Evolutionary conservation across 768 basidiomycete species (phyloP), one percentile per base, ranked within the genome.

Genomic region (Rubroboletus satanas): DNA sequence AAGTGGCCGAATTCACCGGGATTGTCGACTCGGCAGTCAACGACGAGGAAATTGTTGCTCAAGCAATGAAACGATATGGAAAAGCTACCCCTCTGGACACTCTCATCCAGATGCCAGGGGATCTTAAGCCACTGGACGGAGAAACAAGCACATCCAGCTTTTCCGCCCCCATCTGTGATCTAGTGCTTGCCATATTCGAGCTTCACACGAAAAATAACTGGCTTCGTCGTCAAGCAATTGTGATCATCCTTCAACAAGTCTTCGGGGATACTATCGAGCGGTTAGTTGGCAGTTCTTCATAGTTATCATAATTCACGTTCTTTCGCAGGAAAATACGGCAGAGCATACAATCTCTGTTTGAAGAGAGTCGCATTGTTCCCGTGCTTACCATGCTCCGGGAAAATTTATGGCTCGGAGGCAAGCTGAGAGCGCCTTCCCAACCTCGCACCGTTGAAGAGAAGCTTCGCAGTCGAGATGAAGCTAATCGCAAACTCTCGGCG

Each of bases 151-250:
- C 87, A 15, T 93, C 92, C 4, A 84, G 83, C 2, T 98, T 98
- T 70, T 92, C 93, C 2, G 85, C 87, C 0, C 95, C 97, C 0
- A 97, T 98, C 37, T 96, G 93, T 63, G 95, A 99, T 65, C 75
- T 99, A 28, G 79, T 98, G 44, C 79, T 98, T 50, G 92, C 95
- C 12, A 79, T 98, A 10, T 98, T 99, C 62, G 95, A 97, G 70
- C 81, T 98, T 17, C 86, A 97, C 73, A 93, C 92, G 78, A 87
- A 91, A 71, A 94, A 95, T 64, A 97, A 96, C 62, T 99, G 97
- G 97, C 76, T 98, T 28, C 80, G 96, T 49, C 78, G 92, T 18
- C 97, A 98, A 68, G 95, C 97, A 2, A 93, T 97, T 62, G 90
- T 98, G 14, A 92, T 98, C 49, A 94, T 98, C 55, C 73, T 98